Conservation (phyloP, 2,329 filamentous ascomycete genomes). For the Fusarium siculi region DNA sequence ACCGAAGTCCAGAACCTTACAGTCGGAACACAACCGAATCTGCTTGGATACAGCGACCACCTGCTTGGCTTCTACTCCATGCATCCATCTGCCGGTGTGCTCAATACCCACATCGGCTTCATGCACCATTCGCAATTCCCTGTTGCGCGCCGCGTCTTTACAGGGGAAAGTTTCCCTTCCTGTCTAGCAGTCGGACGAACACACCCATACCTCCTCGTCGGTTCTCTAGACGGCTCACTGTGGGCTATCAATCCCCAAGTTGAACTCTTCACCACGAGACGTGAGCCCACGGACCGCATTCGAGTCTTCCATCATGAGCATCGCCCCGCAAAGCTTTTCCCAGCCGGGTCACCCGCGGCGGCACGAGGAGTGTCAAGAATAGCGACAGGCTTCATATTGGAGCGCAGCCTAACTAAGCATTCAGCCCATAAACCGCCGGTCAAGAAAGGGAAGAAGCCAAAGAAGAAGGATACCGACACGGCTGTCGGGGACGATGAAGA, state of each 20-base stretch:
- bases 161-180: slow-evolving; percentile 61
- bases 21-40: slow-evolving; percentile 63
- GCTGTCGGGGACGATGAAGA: slow-evolving; percentile 49
- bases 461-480: slow-evolving; percentile 50
- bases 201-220: slow-evolving; percentile 65
- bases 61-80: slow-evolving; percentile 65
- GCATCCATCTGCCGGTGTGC: slow-evolving; percentile 63
- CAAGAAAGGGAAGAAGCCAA: slow-evolving; percentile 51
- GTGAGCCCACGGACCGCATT: slow-evolving; percentile 50
- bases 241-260: slow-evolving; percentile 57
- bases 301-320: slow-evolving; percentile 66
- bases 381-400: slow-evolving; percentile 61
- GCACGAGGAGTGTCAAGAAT: slow-evolving; percentile 62
- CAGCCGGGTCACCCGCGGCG: slow-evolving; percentile 42
- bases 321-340: slow-evolving; percentile 49
- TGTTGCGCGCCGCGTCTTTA: slow-evolving; percentile 62
- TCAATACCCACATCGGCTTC: slow-evolving; percentile 64
- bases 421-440: slow-evolving; percentile 52
- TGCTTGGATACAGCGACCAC: slow-evolving; percentile 66
- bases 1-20: slow-evolving; percentile 63
- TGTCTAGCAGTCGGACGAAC: slow-evolving; percentile 61
- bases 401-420: slow-evolving; percentile 60
- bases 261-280: slow-evolving; percentile 50
- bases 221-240: slow-evolving; percentile 64
- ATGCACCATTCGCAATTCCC: slow-evolving; percentile 64